phyloP scores from a whole-genome alignment of 305 asterid species.

The Solanum hybrid region DNA sequence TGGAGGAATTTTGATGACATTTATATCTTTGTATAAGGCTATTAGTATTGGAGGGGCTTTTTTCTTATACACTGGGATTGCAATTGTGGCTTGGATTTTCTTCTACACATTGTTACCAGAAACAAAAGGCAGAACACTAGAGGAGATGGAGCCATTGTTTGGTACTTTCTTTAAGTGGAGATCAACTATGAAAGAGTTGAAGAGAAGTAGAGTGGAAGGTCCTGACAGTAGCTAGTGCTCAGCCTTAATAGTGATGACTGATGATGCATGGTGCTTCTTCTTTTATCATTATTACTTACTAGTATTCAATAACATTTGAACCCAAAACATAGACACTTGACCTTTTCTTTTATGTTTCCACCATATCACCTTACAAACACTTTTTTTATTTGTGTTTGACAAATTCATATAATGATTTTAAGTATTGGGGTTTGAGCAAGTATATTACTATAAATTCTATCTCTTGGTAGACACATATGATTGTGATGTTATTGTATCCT shows the following conservation, averaged over 20 bases:
- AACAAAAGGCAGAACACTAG: slow-evolving; percentile 40
- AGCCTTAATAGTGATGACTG: background rate
- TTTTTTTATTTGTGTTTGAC: background rate
- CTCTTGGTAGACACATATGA: background rate
- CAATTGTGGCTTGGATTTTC: slow-evolving; percentile 30
- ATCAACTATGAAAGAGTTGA: slow-evolving; percentile 21
- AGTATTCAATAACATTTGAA: background rate
- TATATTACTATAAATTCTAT: no score
- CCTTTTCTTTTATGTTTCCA: background rate
- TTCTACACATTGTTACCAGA: slow-evolving; percentile 49
- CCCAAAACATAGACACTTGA: background rate
- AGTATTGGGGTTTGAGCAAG: background rate
- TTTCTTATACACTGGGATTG: slow-evolving; percentile 29
- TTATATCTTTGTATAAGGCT: slow-evolving; percentile 33
- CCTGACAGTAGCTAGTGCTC: background rate
- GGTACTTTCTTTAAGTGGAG: slow-evolving; percentile 48
- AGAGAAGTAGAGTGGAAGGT: background rate
- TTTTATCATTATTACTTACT: no score
- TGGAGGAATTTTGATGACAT: slow-evolving; percentile 37
- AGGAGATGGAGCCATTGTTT: slow-evolving; percentile 45
- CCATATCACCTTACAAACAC: background rate
- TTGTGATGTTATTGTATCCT: background rate
- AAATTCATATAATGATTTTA: background rate
- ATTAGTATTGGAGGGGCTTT: slow-evolving; percentile 49
- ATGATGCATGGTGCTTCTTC: background rate